phyloP scores from a whole-genome alignment of 2,329 filamentous ascomycete genomes.

The Alternaria metachromatica region DNA sequence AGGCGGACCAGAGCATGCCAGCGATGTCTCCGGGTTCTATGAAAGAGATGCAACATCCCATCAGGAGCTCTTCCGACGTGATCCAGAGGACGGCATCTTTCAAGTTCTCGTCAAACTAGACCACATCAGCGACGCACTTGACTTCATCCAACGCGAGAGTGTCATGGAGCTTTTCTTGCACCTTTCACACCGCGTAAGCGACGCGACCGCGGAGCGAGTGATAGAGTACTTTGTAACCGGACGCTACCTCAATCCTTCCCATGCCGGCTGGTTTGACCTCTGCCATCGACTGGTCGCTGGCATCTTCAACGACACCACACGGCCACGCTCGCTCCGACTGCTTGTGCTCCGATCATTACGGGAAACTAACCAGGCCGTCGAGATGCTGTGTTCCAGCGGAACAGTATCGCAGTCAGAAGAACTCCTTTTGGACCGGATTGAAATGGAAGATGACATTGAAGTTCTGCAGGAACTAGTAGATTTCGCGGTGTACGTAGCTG shows the following conservation, averaged over 20 bases:
- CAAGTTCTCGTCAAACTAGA: conserved; percentile 40
- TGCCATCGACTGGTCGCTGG: conserved; percentile 65
- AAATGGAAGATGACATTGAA: conserved; percentile 67
- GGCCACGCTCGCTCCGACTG: conserved; percentile 68
- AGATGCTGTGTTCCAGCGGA: conserved; percentile 64
- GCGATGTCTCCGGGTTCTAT: conserved; percentile 23
- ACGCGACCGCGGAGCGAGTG: conserved; percentile 68
- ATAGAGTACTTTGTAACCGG: conserved; percentile 73
- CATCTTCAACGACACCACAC: conserved; percentile 68
- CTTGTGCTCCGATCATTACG: conserved; percentile 66
- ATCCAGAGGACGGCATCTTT: conserved; percentile 32
- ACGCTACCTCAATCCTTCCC: conserved; percentile 74
- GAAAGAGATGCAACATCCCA: conserved; percentile 9
- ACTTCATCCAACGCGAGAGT: conserved; percentile 69
- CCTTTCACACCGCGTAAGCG: conserved; percentile 67
- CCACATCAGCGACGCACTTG: conserved; percentile 41
- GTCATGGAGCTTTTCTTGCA: conserved; percentile 71
- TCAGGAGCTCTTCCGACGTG: conserved; percentile 19
- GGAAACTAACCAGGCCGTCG: conserved; percentile 57
- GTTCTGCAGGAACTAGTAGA: conserved; percentile 70
- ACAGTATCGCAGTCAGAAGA: conserved; percentile 66
- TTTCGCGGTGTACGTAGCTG: conserved; percentile 69
- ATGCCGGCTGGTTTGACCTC: conserved; percentile 71
- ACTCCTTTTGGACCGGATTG: conserved; percentile 66
- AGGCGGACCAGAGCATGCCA: conserved; percentile 17